Percentiles rank a stretch among this genome's conserved stretches.
These are phyloP conservation scores for Inga oerstediana DNA, from an alignment of 306 rosid genomes.

Conservation along the genomic window DNA sequence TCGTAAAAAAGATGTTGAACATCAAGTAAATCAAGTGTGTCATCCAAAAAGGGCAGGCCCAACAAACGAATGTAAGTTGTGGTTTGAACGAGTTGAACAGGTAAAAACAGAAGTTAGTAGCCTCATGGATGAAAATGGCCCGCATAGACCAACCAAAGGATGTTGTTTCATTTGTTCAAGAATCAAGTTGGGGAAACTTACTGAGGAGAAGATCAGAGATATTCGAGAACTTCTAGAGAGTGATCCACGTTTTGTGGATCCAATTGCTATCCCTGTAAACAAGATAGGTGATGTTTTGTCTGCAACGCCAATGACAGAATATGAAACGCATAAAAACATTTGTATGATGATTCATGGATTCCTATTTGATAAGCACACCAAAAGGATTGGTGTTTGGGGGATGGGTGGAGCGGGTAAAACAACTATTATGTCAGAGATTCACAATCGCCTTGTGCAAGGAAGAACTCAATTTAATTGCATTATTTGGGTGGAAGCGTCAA, in stretches of 20 bases:
- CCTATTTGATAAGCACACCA: not conserved
- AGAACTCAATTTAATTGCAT: not conserved
- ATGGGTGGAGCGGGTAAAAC: conserved; percentile 39
- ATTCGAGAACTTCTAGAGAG: not conserved
- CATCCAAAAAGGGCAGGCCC: not conserved
- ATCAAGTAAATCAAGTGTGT: not conserved
- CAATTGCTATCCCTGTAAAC: not conserved
- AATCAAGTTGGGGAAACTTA: not conserved
- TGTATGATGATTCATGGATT: not conserved
- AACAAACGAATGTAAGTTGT: not conserved
- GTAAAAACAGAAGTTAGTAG: not conserved
- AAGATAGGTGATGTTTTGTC: not conserved
- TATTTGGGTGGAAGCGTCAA: not conserved
- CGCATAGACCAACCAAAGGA: not conserved
- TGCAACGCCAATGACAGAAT: not conserved
- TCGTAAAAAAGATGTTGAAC: not conserved
- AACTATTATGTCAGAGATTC: conserved; percentile 24
- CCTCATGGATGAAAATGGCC: not conserved
- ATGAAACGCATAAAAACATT: too few relatives aligned
- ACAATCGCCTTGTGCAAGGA: conserved; percentile 8
- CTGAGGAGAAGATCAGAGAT: not conserved
- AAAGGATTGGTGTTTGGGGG: conserved; percentile 18
- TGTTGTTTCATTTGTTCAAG: not conserved
- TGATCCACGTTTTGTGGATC: not conserved
- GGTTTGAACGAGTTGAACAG: not conserved